Evolutionary conservation across 1,284 basidiomycete genomes (phyloP), one percentile per base, ranked within the genome.

Genomic region (Cutaneotrichosporon daszewskae): DNA sequence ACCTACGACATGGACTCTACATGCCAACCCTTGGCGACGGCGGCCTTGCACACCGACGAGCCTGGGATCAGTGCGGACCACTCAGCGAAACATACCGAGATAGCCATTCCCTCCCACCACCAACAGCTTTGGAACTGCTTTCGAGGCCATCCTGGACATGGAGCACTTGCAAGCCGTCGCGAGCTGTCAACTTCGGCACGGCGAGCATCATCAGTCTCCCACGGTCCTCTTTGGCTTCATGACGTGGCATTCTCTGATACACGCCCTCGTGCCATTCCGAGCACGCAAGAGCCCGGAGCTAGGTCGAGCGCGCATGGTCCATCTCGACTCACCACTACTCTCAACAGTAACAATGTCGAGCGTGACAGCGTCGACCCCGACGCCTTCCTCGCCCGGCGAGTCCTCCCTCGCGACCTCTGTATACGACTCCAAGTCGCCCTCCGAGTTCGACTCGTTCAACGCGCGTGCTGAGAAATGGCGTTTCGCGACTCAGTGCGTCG

Each of bases 91-190:
- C 74, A 49, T 56, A 86, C 89, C 91, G 54, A 96, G 81, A 74
- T 94, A 96, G 12, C 92, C 91, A 69, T 95, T 95, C 24, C 91
- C 91, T 16, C 92, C 92, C 1, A 95, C 80, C 24, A 96, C 89
- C 8, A 92, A 79, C 47, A 95, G n/a, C n/a, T n/a, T n/a, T n/a
- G n/a, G n/a, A n/a, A n/a, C n/a, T n/a, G n/a, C n/a, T n/a, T n/a
- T n/a, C n/a, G n/a, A n/a, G n/a, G n/a, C n/a, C n/a, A n/a, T n/a
- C n/a, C n/a, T n/a, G n/a, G n/a, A n/a, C n/a, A n/a, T n/a, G n/a
- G n/a, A n/a, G n/a, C n/a, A n/a, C n/a, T n/a, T n/a, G n/a, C n/a
- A n/a, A n/a, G n/a, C n/a, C n/a, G n/a, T n/a, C n/a, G n/a, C n/a
- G n/a, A n/a, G n/a, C n/a, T n/a, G n/a, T n/a, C n/a, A n/a, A n/a